Evolutionary conservation across 306 rosid species (phyloP), one percentile per base, ranked within the genome.

Genomic region (Quercus bicolor): DNA sequence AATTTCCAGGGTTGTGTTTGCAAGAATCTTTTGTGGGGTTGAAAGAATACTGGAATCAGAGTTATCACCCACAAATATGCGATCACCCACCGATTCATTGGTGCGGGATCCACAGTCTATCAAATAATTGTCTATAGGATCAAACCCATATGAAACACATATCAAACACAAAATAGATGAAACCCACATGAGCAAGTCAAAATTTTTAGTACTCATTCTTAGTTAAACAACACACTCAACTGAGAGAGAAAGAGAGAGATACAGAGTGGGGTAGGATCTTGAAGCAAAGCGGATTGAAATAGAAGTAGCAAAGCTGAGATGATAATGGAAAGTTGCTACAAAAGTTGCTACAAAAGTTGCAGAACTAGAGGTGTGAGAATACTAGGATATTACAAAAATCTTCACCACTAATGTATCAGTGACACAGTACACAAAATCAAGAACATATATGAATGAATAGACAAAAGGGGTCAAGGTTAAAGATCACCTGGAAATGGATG

Each of bases 31-130:
- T 55, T 84, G 26, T 18, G 86, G 79, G 75, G 87, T 76, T 70
- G 86, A 85, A 40, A 89, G 90, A 34, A 81, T 9, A 66, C 37
- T 56, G 53, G 96, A 68, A 52, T 79, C 31, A 51, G 84, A 82
- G 68, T 68, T 65, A 80, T 90, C 94, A 37, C 88, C 72, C 56
- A 74, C 65, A 77, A 89, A 91, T 75, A 70, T 29, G 45, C 90
- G 94, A 68, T 26, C 68, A 62, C 85, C 90, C 8, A 89, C 85
- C 29, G 77, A 72, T 21, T 43, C 70, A 70, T 81, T 81, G 72
- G 76, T 84, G 16, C 60, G 31, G 24, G 97, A 91, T 77, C 94
- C 97, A 88, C 92, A 91, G 52, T 88, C 88, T 56, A 91, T 80
- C 51, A 88, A 81, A 84, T 73, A 74, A 53, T 40, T 76, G 68